phyloP scores from a whole-genome alignment of 768 basidiomycete species.

The Pisolithus albus region DNA sequence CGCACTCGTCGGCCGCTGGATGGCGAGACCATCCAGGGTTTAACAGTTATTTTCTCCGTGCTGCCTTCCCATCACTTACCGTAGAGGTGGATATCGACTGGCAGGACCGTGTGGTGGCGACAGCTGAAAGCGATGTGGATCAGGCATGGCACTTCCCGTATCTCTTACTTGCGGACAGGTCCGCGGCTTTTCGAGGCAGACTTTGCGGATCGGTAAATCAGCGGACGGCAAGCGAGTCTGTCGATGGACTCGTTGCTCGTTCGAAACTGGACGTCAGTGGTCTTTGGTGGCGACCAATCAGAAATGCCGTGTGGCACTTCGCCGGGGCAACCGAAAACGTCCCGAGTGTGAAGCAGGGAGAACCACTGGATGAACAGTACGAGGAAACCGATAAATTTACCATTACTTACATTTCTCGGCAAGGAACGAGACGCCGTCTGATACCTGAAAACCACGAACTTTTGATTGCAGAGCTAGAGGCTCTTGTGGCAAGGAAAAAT shows the following conservation, averaged over 20 bases:
- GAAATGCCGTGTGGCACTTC: slow-evolving; percentile 59
- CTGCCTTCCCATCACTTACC: slow-evolving; percentile 62
- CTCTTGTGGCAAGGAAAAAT: slow-evolving; percentile 38
- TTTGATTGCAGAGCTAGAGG: slow-evolving; percentile 46
- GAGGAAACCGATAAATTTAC: slow-evolving; percentile 46
- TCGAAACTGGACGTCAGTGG: slow-evolving; percentile 30
- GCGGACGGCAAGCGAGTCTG: slow-evolving; percentile 65
- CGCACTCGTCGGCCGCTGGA: slow-evolving; percentile 47
- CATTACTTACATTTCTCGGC: slow-evolving; percentile 70
- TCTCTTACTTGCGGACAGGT: slow-evolving; percentile 65
- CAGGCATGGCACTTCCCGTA: slow-evolving; percentile 69
- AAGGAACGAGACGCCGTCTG: slow-evolving; percentile 46
- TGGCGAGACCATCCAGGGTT: slow-evolving; percentile 79
- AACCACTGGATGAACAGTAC: slow-evolving; percentile 25
- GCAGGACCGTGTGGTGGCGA: slow-evolving; percentile 47
- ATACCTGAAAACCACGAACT: slow-evolving; percentile 47
- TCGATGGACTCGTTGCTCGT: slow-evolving; percentile 41
- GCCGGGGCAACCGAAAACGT: slow-evolving; percentile 39
- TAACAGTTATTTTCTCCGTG: slow-evolving; percentile 69
- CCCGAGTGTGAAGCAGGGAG: slow-evolving; percentile 9
- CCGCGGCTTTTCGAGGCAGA: slow-evolving; percentile 64
- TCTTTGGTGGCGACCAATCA: slow-evolving; percentile 77
- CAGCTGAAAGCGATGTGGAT: slow-evolving; percentile 21
- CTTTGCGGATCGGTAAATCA: slow-evolving; percentile 60
- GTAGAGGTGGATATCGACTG: slow-evolving; percentile 69